A percentile compares a stretch with the other conserved stretches of the same genome.
phyloP scores from a whole-genome alignment of 768 basidiomycete species.

The Rhizopogon vesiculosus region DNA sequence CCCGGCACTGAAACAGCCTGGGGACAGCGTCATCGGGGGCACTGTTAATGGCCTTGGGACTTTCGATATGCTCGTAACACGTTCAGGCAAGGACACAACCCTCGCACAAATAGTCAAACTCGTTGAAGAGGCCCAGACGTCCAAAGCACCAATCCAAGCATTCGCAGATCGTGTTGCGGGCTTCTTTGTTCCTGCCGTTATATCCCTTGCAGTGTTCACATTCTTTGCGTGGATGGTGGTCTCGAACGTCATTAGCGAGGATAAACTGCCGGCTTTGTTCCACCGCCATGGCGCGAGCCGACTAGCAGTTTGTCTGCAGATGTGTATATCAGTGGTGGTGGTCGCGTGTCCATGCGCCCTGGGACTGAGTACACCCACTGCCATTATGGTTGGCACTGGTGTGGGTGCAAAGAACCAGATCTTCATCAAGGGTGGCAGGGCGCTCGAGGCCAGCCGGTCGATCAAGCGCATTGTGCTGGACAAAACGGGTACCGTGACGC shows the following conservation, averaged over 20 bases:
- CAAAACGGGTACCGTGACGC: constrained; percentile 97
- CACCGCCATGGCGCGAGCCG: constrained; percentile 76
- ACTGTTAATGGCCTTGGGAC: constrained; percentile 97
- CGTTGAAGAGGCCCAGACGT: constrained; percentile 97
- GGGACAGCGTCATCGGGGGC: constrained; percentile 90
- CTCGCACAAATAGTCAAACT: constrained; percentile 94
- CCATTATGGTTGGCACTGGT: constrained; percentile 99
- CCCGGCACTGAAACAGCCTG: constrained; percentile 78
- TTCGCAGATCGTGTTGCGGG: constrained; percentile 95
- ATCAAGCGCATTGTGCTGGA: constrained; percentile 85
- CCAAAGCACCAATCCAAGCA: constrained; percentile 96
- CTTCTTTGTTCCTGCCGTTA: constrained; percentile 90
- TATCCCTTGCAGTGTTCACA: constrained; percentile 75
- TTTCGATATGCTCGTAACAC: constrained; percentile 92
- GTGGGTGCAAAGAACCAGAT: constrained; percentile 97
- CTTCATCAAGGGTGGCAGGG: constrained; percentile 94
- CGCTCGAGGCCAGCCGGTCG: constrained; percentile 84
- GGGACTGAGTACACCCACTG: constrained; percentile 94
- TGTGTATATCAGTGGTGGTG: constrained; percentile 97
- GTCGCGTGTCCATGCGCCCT: constrained; percentile 98
- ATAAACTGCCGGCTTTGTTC: constrained; percentile 79
- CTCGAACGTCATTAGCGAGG: constrained; percentile 49
- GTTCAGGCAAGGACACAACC: constrained; percentile 95
- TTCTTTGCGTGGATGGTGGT: constrained; percentile 83
- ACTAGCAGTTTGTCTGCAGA: constrained; percentile 88